These are phyloP conservation scores for Lentinula aciculospora DNA, from an alignment of 768 basidiomycete species.

Conservation along the genomic window DNA sequence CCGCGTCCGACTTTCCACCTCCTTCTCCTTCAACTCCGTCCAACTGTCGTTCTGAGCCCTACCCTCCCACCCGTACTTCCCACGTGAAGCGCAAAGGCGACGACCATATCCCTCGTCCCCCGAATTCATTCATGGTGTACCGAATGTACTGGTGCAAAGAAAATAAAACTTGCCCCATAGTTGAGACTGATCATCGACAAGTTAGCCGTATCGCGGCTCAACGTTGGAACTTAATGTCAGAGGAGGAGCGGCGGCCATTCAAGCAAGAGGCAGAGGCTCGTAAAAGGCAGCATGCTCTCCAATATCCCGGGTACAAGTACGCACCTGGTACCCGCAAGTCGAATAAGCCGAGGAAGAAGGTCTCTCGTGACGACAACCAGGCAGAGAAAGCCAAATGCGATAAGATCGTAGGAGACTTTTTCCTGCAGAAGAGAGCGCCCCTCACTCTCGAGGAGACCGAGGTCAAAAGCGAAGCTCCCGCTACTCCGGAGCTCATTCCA, in stretches of 20 bases:
- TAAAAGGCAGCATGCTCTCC: conserved; percentile 39
- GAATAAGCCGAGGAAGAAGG: conserved; percentile 29
- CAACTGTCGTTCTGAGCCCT: not conserved
- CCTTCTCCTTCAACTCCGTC: conserved; percentile 1
- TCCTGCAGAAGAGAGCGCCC: conserved; percentile 14
- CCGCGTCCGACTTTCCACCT: not conserved
- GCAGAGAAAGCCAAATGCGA: conserved; percentile 34
- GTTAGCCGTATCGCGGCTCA: conserved; percentile 61
- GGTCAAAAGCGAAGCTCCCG: not conserved
- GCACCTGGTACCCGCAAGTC: conserved; percentile 28
- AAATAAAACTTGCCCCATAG: conserved; percentile 31
- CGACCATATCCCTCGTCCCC: conserved; percentile 58
- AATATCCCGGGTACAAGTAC: conserved; percentile 54
- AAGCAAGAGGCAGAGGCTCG: conserved; percentile 32
- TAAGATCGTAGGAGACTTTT: conserved; percentile 20
- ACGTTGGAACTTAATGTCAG: conserved; percentile 51
- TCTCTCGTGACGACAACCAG: conserved; percentile 20
- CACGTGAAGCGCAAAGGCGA: conserved; percentile 22
- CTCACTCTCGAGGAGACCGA: not conserved
- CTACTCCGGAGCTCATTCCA: not conserved
- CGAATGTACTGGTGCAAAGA: conserved; percentile 60
- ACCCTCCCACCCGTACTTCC: conserved; percentile 10
- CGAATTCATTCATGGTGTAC: conserved; percentile 75
- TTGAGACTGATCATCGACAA: conserved; percentile 32
- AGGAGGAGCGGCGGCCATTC: conserved; percentile 36